Evolutionary conservation across 257 asterid genomes (phyloP).

Genomic region (Fraxinus quadrangulata): DNA sequence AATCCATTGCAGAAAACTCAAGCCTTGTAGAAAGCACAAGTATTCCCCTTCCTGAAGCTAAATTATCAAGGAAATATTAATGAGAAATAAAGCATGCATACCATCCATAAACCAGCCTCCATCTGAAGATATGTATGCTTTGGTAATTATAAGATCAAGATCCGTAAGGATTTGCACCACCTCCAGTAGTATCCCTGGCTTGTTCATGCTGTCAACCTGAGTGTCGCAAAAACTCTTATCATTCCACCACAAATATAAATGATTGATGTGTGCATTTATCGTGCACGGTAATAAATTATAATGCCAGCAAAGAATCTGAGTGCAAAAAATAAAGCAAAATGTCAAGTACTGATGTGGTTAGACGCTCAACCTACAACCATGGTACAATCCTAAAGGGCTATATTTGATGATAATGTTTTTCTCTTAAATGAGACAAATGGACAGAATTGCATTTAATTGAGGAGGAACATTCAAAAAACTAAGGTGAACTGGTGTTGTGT

Average conservation of each 20-base stretch:
- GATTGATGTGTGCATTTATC: background rate
- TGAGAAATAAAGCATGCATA: conserved; percentile 31
- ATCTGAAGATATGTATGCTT: conserved; percentile 95
- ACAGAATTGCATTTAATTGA: background rate
- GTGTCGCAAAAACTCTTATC: conserved; percentile 6
- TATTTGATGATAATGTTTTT: background rate
- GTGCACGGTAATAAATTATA: background rate
- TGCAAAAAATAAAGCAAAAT: background rate
- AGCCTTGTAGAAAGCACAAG: background rate
- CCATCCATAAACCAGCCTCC: conserved; percentile 99
- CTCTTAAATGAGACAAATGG: background rate
- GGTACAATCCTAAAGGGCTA: background rate
- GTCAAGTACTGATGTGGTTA: background rate
- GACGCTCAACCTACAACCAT: background rate
- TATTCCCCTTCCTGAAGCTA: background rate
- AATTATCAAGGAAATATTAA: conserved; percentile 8
- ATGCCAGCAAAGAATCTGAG: background rate
- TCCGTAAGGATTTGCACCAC: conserved; percentile 97
- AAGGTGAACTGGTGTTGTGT: background rate
- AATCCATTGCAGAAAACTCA: background rate
- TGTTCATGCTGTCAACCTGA: conserved; percentile 98
- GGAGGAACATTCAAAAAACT: background rate
- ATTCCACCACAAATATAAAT: background rate
- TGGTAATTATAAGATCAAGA: conserved; percentile 85
- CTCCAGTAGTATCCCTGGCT: conserved; percentile 95